phyloP scores from a whole-genome alignment of 1,284 basidiomycete species.

The Apiotrichum veenhuisii region DNA sequence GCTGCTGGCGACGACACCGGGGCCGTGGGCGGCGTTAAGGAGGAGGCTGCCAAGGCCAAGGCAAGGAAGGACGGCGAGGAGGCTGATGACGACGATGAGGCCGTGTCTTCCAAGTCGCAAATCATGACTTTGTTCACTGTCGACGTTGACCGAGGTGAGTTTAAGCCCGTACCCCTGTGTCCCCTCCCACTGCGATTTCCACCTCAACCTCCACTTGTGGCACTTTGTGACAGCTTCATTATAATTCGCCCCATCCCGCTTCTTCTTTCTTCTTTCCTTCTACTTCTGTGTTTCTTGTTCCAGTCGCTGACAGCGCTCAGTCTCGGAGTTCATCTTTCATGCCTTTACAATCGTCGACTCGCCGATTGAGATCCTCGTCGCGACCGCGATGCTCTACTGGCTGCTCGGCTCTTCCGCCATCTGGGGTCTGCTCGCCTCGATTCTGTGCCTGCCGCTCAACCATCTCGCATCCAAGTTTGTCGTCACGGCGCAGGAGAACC shows the following conservation, averaged over 20 bases:
- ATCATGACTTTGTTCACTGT: constrained; percentile 70
- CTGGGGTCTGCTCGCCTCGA: constrained; percentile 74
- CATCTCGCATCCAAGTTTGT: constrained; percentile 82
- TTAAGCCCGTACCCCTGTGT: too few relatives aligned
- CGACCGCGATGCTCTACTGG: constrained; percentile 72
- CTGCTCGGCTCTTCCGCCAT: constrained; percentile 68
- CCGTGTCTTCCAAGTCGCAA: constrained; percentile 83
- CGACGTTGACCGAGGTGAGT: constrained; percentile 67
- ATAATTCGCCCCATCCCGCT: too few relatives aligned
- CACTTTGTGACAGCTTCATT: too few relatives aligned
- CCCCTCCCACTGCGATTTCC: too few relatives aligned
- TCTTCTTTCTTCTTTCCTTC: too few relatives aligned
- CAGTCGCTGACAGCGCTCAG: constrained; percentile 25
- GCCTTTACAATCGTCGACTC: constrained; percentile 58
- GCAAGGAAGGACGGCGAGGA: constrained; percentile 40
- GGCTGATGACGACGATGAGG: constrained; percentile 61
- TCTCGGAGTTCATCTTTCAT: constrained; percentile 79
- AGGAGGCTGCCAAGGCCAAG: constrained; percentile 38
- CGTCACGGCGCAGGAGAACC: constrained; percentile 74
- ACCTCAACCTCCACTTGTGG: too few relatives aligned
- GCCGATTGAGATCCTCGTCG: constrained; percentile 76
- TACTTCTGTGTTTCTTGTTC: too few relatives aligned
- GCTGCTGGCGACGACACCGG: constrained; percentile 30
- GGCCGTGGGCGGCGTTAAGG: constrained; percentile 24
- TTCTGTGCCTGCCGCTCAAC: constrained; percentile 79